A percentile compares a stretch with the other conserved stretches of the same genome.
Evolutionary conservation across 2,329 filamentous ascomycete species (phyloP).

Genomic region (Pestalotiopsis sp.): DNA sequence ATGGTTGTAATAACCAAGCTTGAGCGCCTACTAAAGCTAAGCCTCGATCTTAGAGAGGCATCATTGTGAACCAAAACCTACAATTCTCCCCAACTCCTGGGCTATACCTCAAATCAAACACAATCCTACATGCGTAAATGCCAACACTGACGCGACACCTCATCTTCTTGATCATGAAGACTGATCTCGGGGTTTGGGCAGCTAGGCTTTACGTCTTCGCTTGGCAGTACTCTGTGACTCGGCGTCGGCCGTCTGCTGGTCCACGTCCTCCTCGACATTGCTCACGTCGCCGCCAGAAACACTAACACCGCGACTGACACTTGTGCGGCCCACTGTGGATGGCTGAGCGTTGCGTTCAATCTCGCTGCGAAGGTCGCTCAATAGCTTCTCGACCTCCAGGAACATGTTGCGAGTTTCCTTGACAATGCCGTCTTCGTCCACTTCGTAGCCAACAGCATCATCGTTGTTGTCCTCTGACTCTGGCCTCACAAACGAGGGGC

Average conservation of each 20-base stretch:
- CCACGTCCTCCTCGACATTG: slow-evolving; percentile 47
- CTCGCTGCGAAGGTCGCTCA: slow-evolving; percentile 77
- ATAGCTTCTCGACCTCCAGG: slow-evolving; percentile 77
- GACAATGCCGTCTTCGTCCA: slow-evolving; percentile 84
- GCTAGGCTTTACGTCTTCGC: slow-evolving; percentile 32
- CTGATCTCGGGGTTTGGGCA: not conserved
- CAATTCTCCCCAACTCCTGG: not conserved
- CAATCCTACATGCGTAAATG: not conserved
- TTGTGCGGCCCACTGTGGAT: slow-evolving; percentile 28
- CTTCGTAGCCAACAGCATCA: slow-evolving; percentile 59
- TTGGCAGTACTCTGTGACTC: slow-evolving; percentile 27
- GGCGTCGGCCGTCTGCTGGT: slow-evolving; percentile 47
- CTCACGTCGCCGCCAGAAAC: slow-evolving; percentile 44
- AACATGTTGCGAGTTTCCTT: slow-evolving; percentile 90
- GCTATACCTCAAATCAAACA: not conserved
- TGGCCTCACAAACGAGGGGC: slow-evolving; percentile 59
- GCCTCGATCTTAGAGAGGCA: not conserved
- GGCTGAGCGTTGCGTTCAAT: slow-evolving; percentile 48
- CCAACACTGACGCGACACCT: not conserved
- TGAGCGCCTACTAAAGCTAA: not conserved
- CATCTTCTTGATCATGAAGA: not conserved
- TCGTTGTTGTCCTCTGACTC: slow-evolving; percentile 39
- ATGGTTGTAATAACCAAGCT: not conserved
- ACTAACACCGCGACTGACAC: slow-evolving; percentile 32
- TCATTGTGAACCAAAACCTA: not conserved